phyloP scores from a whole-genome alignment of 2,329 filamentous ascomycete species.

The Xylaria sp. region DNA sequence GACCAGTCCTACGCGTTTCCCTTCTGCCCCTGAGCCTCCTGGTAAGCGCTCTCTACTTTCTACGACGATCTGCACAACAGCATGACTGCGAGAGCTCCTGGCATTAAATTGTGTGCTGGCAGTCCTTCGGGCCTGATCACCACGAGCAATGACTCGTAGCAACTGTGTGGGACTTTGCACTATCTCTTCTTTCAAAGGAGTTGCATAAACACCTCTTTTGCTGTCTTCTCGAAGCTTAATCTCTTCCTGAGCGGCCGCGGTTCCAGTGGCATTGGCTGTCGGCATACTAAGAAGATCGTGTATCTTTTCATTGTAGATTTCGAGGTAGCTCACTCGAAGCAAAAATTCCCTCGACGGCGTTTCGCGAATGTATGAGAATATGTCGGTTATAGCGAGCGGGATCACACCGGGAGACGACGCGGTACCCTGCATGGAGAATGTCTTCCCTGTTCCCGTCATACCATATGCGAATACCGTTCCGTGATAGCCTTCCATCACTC shows the following conservation, averaged over 20 bases:
- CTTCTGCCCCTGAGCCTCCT: slow-evolving; percentile 62
- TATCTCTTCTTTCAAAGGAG: slow-evolving; percentile 96
- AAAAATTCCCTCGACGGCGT: slow-evolving; percentile 95
- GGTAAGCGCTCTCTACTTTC: slow-evolving; percentile 91
- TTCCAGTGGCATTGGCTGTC: slow-evolving; percentile 65
- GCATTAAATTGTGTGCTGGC: slow-evolving; percentile 98
- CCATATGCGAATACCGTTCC: slow-evolving; percentile 98
- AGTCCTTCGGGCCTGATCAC: slow-evolving; percentile 88
- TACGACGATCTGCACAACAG: slow-evolving; percentile 97
- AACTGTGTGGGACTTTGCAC: slow-evolving; percentile 97
- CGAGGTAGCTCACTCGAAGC: slow-evolving; percentile 94
- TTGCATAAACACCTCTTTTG: slow-evolving; percentile 96
- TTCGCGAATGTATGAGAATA: slow-evolving; percentile 98
- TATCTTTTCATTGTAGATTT: slow-evolving; percentile 99
- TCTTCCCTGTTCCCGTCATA: slow-evolving; percentile 99
- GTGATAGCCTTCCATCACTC: slow-evolving; percentile 99
- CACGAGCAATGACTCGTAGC: slow-evolving; percentile 91
- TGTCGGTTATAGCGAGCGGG: slow-evolving; percentile 95
- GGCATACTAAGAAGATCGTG: slow-evolving; percentile 89
- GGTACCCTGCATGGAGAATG: slow-evolving; percentile 99
- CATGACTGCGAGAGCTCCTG: slow-evolving; percentile 95
- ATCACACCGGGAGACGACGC: slow-evolving; percentile 96
- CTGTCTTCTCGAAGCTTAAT: slow-evolving; percentile 97
- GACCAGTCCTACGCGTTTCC: slow-evolving; percentile 74
- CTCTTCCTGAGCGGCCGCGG: slow-evolving; percentile 77